phyloP scores from a whole-genome alignment of 352 stramenopile genomes.

The Phytophthora foliorum region DNA sequence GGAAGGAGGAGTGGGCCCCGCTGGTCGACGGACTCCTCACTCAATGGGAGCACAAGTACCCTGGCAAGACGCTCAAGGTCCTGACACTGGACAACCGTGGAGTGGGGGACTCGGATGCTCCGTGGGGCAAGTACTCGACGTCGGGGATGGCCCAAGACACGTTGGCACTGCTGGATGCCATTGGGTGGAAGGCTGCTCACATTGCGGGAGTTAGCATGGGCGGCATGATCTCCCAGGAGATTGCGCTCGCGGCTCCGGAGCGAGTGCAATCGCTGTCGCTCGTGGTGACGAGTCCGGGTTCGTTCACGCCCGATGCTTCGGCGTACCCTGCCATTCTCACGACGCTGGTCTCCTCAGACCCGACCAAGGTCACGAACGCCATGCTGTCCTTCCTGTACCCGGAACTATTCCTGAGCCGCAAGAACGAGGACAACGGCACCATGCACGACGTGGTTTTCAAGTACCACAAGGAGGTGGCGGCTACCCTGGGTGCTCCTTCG shows the following conservation, averaged over 20 bases:
- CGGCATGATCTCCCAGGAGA: constrained; percentile 77
- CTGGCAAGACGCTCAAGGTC: constrained; percentile 41
- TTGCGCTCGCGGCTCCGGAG: constrained; percentile 51
- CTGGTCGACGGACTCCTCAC: constrained; percentile 42
- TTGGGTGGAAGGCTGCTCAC: constrained; percentile 64
- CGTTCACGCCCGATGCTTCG: constrained; percentile 47
- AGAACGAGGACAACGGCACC: constrained; percentile 42
- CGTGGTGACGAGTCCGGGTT: constrained; percentile 66
- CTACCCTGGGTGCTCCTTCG: constrained; percentile 27
- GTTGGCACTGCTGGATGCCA: constrained; percentile 61
- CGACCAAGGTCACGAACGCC: constrained; percentile 49
- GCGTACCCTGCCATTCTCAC: constrained; percentile 42
- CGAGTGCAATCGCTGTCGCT: constrained; percentile 70
- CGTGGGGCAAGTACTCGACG: constrained; percentile 68
- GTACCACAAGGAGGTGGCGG: constrained; percentile 47
- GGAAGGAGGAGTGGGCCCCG: constrained; percentile 55
- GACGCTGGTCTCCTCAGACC: constrained; percentile 49
- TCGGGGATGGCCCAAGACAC: constrained; percentile 68
- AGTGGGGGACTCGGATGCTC: constrained; percentile 54
- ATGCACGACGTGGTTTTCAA: constrained; percentile 57
- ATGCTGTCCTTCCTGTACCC: constrained; percentile 69
- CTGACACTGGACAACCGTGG: constrained; percentile 74
- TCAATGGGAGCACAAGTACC: constrained; percentile 26
- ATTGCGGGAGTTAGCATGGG: constrained; percentile 74
- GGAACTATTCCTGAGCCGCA: constrained; percentile 42